These are phyloP conservation scores for Arxiozyma telluris DNA, from an alignment of 1,139 yeast species.

Conservation along the genomic window DNA sequence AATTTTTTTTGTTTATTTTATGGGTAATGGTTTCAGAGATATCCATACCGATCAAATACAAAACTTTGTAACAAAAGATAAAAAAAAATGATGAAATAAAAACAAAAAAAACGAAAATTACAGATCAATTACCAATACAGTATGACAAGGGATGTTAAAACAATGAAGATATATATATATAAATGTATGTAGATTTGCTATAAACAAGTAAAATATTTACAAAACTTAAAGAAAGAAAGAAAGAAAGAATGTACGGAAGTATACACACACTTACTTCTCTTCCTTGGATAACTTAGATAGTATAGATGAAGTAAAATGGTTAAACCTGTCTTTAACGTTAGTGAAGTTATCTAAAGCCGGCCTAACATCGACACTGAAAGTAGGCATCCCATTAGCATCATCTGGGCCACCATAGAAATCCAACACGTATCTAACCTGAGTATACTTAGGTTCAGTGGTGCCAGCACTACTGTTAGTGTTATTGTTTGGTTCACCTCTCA, in stretches of 20 bases:
- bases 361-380: constrained; percentile 86
- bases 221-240: not conserved
- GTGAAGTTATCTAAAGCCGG: constrained; percentile 76
- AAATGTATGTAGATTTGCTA: not conserved
- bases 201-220: not conserved
- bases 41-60: not conserved
- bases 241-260: not conserved
- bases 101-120: no score
- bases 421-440: constrained; percentile 76
- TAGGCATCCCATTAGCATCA: constrained; percentile 77
- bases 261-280: not conserved
- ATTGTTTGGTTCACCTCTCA: constrained; percentile 41
- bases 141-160: not conserved
- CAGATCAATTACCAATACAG: not conserved
- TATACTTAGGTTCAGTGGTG: constrained; percentile 37
- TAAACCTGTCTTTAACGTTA: constrained; percentile 59
- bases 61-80: constrained; percentile 3
- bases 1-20: not conserved
- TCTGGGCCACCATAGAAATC: constrained; percentile 97
- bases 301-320: constrained; percentile 41
- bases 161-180: not conserved
- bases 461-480: constrained; percentile 25
- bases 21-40: not conserved
- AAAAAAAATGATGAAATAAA: not conserved
- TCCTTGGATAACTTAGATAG: constrained; percentile 17